phyloP scores from a whole-genome alignment of 495 filamentous ascomycete species.

The Cercophora samala region DNA sequence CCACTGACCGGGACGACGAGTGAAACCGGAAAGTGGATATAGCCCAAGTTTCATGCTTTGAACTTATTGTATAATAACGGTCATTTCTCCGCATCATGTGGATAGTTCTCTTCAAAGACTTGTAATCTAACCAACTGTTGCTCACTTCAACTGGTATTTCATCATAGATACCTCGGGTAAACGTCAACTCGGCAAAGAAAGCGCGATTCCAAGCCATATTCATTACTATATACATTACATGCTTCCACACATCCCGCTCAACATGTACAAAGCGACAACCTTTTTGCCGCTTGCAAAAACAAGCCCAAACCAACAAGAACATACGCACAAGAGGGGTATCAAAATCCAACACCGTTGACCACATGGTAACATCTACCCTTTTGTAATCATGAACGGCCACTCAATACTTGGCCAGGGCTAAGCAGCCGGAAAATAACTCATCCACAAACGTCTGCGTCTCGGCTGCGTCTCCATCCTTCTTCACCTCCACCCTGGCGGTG shows the following conservation, averaged over 20 bases:
- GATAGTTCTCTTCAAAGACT: too few species aligned
- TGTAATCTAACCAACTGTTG: too few species aligned
- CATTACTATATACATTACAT: background rate
- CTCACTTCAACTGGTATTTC: too few species aligned
- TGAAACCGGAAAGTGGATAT: background rate
- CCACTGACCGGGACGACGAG: too few species aligned
- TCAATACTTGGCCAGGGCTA: slow-evolving; percentile 8
- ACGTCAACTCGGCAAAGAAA: too few species aligned
- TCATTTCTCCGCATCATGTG: background rate
- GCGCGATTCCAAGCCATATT: background rate
- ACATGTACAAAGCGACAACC: background rate
- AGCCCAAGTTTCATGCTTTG: background rate
- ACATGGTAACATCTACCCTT: too few species aligned
- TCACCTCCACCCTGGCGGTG: slow-evolving; percentile 11
- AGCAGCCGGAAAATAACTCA: slow-evolving; percentile 32
- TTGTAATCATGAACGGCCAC: too few species aligned
- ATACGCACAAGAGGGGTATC: background rate
- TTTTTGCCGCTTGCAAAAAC: too few species aligned
- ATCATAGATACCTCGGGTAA: too few species aligned
- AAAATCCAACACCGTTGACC: background rate
- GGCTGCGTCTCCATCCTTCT: slow-evolving; percentile 21
- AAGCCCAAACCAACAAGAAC: background rate
- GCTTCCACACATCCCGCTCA: background rate
- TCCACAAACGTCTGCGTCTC: slow-evolving; percentile 34
- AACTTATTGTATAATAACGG: background rate